phyloP scores from a whole-genome alignment of 345 rosid species.

The Anacardium occidentale region DNA sequence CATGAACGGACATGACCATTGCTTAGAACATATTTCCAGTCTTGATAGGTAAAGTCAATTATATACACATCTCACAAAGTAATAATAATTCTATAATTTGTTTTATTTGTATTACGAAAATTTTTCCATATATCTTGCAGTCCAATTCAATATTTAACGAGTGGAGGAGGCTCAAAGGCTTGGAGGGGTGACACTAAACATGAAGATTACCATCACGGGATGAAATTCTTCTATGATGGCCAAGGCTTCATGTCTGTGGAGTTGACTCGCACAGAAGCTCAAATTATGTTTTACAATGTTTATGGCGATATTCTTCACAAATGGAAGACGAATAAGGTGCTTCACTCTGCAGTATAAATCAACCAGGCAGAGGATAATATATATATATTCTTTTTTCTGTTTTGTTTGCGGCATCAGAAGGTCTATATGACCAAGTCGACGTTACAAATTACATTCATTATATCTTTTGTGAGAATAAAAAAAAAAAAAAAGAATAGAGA shows the following conservation, averaged over 20 bases:
- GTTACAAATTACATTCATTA: no score
- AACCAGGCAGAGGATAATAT: background rate
- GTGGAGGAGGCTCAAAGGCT: constrained; percentile 87
- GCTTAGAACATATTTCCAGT: constrained; percentile 40
- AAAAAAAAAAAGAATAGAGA: no score
- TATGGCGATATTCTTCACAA: constrained; percentile 48
- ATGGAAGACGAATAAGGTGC: constrained; percentile 38
- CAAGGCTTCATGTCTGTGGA: constrained; percentile 78
- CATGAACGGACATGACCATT: constrained; percentile 58
- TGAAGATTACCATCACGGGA: constrained; percentile 22
- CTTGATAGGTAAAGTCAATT: constrained; percentile 29
- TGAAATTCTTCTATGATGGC: constrained; percentile 71
- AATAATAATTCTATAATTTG: no score
- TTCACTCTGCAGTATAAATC: constrained; percentile 24
- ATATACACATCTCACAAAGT: no score
- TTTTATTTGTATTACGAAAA: no score
- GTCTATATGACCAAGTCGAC: background rate
- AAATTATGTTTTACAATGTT: constrained; percentile 47
- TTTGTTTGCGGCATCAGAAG: background rate
- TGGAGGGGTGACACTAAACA: constrained; percentile 59
- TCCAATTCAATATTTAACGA: constrained; percentile 57
- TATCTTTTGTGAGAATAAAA: background rate
- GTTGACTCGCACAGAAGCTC: constrained; percentile 26
- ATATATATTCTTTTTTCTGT: background rate
- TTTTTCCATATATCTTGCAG: constrained; percentile 24